Conservation (phyloP, 345 rosid species). For the Lepidium africanum region DNA sequence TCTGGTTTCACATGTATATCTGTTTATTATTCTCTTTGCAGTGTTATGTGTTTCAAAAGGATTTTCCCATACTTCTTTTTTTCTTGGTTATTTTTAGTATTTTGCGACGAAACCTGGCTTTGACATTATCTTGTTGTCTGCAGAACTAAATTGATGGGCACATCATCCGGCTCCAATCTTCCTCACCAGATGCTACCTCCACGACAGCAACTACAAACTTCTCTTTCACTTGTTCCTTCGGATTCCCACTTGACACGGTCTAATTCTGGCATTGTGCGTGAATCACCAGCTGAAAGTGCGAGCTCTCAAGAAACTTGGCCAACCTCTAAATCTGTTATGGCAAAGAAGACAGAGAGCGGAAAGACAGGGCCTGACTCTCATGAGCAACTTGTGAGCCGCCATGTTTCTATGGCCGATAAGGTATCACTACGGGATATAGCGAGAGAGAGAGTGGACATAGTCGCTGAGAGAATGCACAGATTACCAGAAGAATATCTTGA, state of each 20-base stretch:
- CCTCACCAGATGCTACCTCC: constrained; percentile 90
- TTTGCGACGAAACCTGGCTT: not conserved
- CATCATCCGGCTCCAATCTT: constrained; percentile 86
- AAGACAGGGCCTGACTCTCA: constrained; percentile 58
- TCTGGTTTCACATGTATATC: not conserved
- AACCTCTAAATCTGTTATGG: constrained; percentile 44
- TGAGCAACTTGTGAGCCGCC: constrained; percentile 60
- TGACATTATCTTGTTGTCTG: not conserved
- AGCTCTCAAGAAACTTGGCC: constrained; percentile 98
- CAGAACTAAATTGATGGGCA: constrained; percentile 53
- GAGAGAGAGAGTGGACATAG: constrained; percentile 71
- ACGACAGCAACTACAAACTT: constrained; percentile 63
- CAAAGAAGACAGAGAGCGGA: constrained; percentile 64
- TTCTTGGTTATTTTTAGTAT: not conserved
- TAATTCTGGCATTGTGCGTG: constrained; percentile 63
- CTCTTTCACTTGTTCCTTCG: constrained; percentile 45
- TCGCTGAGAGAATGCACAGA: constrained; percentile 67
- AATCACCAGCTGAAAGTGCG: constrained; percentile 96
- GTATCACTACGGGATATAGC: constrained; percentile 76
- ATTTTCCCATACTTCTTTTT: not conserved
- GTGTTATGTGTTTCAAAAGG: not conserved
- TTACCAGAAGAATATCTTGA: constrained; percentile 73
- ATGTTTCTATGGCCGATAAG: constrained; percentile 61
- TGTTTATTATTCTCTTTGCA: not conserved
- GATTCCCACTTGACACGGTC: constrained; percentile 65